Conservation (phyloP, 1,284 basidiomycete species). For the Caloboletus firmus region DNA sequence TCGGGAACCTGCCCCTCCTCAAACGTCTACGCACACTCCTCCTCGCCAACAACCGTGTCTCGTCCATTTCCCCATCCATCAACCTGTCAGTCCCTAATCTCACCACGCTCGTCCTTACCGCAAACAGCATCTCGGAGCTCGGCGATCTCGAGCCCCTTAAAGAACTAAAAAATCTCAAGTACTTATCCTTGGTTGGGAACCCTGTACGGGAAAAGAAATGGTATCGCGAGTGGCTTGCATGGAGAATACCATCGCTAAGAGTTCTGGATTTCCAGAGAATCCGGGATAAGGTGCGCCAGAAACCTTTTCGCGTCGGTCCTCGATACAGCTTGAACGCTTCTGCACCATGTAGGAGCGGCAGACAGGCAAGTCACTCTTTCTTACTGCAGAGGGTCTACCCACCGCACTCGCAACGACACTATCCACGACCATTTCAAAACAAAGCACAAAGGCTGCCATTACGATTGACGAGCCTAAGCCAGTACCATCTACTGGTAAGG, state of each 20-base stretch:
- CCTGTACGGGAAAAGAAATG: constrained; percentile 92
- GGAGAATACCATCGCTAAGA: constrained; percentile 80
- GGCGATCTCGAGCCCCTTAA: constrained; percentile 86
- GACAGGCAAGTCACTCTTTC: constrained; percentile 71
- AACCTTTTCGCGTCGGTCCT: constrained; percentile 21
- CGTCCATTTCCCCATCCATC: constrained; percentile 78
- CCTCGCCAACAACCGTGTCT: constrained; percentile 86
- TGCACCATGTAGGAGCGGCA: constrained; percentile 64
- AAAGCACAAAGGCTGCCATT: constrained; percentile 55
- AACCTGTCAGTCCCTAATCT: constrained; percentile 84
- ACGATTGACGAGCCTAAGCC: constrained; percentile 73
- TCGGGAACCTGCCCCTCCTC: constrained; percentile 85
- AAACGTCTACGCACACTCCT: constrained; percentile 78
- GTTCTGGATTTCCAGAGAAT: constrained; percentile 97
- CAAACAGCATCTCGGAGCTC: constrained; percentile 72
- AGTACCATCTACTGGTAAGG: constrained; percentile 57
- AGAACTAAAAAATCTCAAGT: constrained; percentile 76
- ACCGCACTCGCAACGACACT: constrained; percentile 82
- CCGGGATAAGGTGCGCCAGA: constrained; percentile 82
- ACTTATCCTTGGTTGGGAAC: constrained; percentile 85
- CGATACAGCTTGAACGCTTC: constrained; percentile 32
- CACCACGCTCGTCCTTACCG: constrained; percentile 75
- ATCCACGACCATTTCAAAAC: constrained; percentile 68
- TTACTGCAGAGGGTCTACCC: constrained; percentile 72
- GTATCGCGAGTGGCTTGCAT: constrained; percentile 94